A percentile compares a stretch with the other conserved stretches of the same genome.
Conservation (phyloP, 768 basidiomycete genomes). For the Rhizopogon vinicolor region DNA sequence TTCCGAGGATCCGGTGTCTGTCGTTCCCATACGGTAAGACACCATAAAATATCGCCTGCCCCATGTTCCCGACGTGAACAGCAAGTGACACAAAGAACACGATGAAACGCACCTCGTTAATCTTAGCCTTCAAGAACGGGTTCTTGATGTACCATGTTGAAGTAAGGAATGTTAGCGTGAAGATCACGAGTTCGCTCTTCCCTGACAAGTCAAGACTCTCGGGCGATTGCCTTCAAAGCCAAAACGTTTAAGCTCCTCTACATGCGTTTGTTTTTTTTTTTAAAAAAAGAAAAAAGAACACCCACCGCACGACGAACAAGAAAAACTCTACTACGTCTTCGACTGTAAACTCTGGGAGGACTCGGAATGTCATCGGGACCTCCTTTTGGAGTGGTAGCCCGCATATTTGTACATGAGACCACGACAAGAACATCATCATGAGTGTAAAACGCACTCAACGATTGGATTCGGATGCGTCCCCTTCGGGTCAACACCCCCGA, state of each 20-base stretch:
- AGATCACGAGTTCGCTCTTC: slow-evolving; percentile 82
- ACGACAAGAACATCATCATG: too few relatives aligned
- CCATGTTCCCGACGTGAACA: slow-evolving; percentile 1
- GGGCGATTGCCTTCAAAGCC: slow-evolving; percentile 50
- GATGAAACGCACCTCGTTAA: slow-evolving; percentile 68
- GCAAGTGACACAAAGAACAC: neutral
- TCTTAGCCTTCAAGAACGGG: slow-evolving; percentile 94
- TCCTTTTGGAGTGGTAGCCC: slow-evolving; percentile 85
- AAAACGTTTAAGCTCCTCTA: neutral
- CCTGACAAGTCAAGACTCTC: slow-evolving; percentile 81
- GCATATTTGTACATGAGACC: neutral
- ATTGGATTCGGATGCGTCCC: slow-evolving; percentile 67
- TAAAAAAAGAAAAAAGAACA: neutral
- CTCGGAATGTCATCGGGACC: slow-evolving; percentile 79
- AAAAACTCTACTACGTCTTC: slow-evolving; percentile 93
- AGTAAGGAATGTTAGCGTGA: slow-evolving; percentile 85
- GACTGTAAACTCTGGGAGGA: slow-evolving; percentile 89
- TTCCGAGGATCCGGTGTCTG: slow-evolving; percentile 70
- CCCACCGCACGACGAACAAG: slow-evolving; percentile 78
- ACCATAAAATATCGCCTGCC: slow-evolving; percentile 70
- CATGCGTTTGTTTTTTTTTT: too few relatives aligned
- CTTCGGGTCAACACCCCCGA: slow-evolving; percentile 78
- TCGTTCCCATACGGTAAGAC: slow-evolving; percentile 64
- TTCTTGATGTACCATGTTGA: slow-evolving; percentile 99
- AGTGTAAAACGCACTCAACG: slow-evolving; percentile 50